These are phyloP conservation scores for Amphichorda felina DNA, from an alignment of 2,329 filamentous ascomycete genomes.

Conservation along the genomic window DNA sequence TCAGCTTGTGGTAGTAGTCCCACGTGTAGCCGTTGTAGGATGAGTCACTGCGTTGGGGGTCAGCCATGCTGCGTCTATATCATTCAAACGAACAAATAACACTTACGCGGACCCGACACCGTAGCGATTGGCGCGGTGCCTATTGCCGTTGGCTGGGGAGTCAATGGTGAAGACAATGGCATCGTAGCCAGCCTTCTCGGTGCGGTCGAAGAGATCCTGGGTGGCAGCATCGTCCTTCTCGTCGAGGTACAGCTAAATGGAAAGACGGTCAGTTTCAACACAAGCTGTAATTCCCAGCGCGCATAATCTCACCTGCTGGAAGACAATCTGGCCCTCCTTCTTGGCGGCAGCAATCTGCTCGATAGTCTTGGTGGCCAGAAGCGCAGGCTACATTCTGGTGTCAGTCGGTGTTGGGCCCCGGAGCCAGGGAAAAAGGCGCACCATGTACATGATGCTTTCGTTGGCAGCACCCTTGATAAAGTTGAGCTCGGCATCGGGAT, in stretches of 20 bases:
- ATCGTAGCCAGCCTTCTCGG: slow-evolving; percentile 19
- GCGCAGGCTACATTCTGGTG: too few relatives aligned
- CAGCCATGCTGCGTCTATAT: slow-evolving; percentile 1
- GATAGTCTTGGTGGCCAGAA: slow-evolving; percentile 19
- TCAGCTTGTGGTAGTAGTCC: slow-evolving; percentile 23
- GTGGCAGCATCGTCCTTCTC: slow-evolving; percentile 19
- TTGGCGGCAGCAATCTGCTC: slow-evolving; percentile 24
- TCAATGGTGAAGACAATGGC: slow-evolving; percentile 27
- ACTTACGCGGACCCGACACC: slow-evolving; percentile 24
- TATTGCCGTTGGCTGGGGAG: slow-evolving; percentile 24
- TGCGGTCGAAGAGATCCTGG: slow-evolving; percentile 15
- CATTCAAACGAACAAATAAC: slow-evolving; percentile 8
- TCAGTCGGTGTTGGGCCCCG: neutral
- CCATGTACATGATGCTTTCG: slow-evolving; percentile 38
- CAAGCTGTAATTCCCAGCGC: too few relatives aligned
- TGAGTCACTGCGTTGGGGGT: slow-evolving; percentile 9
- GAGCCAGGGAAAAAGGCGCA: slow-evolving; percentile 5
- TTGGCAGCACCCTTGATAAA: slow-evolving; percentile 34
- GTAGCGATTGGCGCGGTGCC: slow-evolving; percentile 26
- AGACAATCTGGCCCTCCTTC: slow-evolving; percentile 21
- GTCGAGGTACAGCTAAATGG: too few relatives aligned
- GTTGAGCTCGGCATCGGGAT: slow-evolving; percentile 34
- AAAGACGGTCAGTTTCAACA: too few relatives aligned
- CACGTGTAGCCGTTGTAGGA: slow-evolving; percentile 13
- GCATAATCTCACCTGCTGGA: slow-evolving; percentile 26